These are phyloP conservation scores for Lodderomyces parapsilosis DNA, from an alignment of 1,139 yeast genomes.

Conservation along the genomic window DNA sequence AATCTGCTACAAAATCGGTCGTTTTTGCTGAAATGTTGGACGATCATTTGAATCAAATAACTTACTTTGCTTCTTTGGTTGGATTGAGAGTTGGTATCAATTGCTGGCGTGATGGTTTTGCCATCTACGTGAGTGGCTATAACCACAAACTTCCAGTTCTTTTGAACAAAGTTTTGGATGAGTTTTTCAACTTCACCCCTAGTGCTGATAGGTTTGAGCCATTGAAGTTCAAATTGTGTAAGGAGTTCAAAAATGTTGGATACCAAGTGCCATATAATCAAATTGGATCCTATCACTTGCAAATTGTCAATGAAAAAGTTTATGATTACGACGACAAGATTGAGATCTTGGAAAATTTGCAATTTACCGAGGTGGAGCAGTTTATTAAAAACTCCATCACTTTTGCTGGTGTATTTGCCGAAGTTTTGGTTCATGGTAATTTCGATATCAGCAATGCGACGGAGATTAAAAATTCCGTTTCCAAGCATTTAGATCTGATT, in stretches of 20 bases:
- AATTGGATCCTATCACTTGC: slow-evolving; percentile 59
- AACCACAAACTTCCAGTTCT: slow-evolving; percentile 74
- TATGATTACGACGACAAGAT: slow-evolving; percentile 66
- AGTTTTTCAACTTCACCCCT: slow-evolving; percentile 52
- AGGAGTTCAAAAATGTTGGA: slow-evolving; percentile 69
- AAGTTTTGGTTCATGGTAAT: slow-evolving; percentile 80
- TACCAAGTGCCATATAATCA: slow-evolving; percentile 75
- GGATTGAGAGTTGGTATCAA: slow-evolving; percentile 63
- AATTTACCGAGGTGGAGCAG: slow-evolving; percentile 48
- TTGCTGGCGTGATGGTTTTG: slow-evolving; percentile 69
- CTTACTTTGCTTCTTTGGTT: slow-evolving; percentile 84
- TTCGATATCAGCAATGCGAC: slow-evolving; percentile 55
- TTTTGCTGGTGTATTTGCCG: slow-evolving; percentile 55
- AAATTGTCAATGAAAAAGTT: slow-evolving; percentile 66
- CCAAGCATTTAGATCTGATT: slow-evolving; percentile 19
- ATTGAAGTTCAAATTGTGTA: slow-evolving; percentile 60
- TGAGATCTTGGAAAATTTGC: slow-evolving; percentile 44
- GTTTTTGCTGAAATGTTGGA: slow-evolving; percentile 68
- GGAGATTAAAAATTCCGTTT: slow-evolving; percentile 22
- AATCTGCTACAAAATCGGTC: slow-evolving; percentile 55
- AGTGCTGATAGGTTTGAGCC: slow-evolving; percentile 60
- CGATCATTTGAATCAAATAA: slow-evolving; percentile 72
- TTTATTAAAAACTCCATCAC: slow-evolving; percentile 43
- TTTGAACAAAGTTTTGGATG: slow-evolving; percentile 56
- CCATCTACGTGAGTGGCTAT: slow-evolving; percentile 71